Conservation (phyloP, 495 filamentous ascomycete species). For the Aspergillus sclerotioniger region DNA sequence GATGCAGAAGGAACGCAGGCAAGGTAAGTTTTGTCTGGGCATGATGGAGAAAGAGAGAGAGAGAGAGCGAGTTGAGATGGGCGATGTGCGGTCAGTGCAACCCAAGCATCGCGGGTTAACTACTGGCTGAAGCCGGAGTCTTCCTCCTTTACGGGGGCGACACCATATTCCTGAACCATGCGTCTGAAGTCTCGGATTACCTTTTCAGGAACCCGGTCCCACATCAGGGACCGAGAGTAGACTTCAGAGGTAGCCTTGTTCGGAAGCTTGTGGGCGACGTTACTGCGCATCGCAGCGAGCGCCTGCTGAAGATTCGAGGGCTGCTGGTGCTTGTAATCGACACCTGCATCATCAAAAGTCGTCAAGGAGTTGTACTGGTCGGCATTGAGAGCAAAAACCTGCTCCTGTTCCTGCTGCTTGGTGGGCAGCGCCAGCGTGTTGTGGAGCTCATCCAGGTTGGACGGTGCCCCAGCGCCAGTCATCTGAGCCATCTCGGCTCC, state of each 20-base stretch:
- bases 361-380: constrained; percentile 89
- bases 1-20: constrained; percentile 10
- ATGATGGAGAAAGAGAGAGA: constrained; percentile 4
- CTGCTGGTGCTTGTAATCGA: constrained; percentile 44
- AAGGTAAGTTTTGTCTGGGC: constrained; percentile 11
- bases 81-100: neutral
- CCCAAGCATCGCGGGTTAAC: constrained; percentile 4
- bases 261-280: constrained; percentile 46
- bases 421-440: constrained; percentile 71
- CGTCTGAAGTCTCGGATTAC: constrained; percentile 90
- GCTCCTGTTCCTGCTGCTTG: constrained; percentile 83
- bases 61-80: constrained; percentile 9
- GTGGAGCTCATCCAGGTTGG: constrained; percentile 72
- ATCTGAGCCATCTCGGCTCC: constrained; percentile 49
- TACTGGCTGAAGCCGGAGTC: constrained; percentile 30
- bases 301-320: constrained; percentile 74
- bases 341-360: constrained; percentile 46
- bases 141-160: constrained; percentile 37
- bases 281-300: constrained; percentile 74
- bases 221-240: constrained; percentile 88
- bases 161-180: constrained; percentile 66
- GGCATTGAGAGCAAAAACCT: constrained; percentile 79
- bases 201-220: constrained; percentile 89
- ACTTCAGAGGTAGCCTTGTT: constrained; percentile 57
- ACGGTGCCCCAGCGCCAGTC: constrained; percentile 53